Evolutionary conservation across 176 grass and related monocot species (phyloP), one percentile per base, ranked within the genome.

Genomic region (Saccharum officinarum): DNA sequence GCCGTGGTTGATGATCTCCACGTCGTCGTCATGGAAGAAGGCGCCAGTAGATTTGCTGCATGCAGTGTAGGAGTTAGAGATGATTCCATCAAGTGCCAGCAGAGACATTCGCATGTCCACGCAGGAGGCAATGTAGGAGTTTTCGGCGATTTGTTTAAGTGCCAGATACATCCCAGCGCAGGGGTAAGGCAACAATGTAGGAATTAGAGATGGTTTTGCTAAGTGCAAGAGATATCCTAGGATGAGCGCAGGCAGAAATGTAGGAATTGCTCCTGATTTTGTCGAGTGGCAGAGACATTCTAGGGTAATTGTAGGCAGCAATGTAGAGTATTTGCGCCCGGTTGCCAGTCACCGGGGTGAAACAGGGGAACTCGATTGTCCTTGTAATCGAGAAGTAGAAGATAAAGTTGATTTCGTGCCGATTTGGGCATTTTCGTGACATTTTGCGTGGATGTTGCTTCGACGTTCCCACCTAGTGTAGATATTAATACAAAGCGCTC

Each of bases 281-380:
- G 39, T 15, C 1, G 0, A 15, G 22, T 15, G 22, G 2, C 39
- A 72, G 18, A 38, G n/a, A 45, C 40, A 45, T 25, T 26, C 6
- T 52, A 33, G 72, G 26, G 45, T 11, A 11, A 31, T 28, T 50
- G 72, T 33, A 75, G 72, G 16, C 44, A 75, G 8, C 26, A 20
- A 52, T 33, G 45, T 75, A 75, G 45, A 52, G 45, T 75, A 75
- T 33, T 6, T 75, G 72, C 72, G 37, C 38, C 82, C 28, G 38
- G 30, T 61, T 69, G 82, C 3, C 55, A 18, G 33, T 45, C 47
- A 30, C 20, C 2, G 9, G 22, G 66, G 14, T 20, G 40, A 87
- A 76, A 62, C n/a, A 39, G 72, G 69, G 25, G 57, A 41, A 36
- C 39, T 83, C 33, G 16, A 28, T 12, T 33, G 80, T 46, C 26